Base-by-base conservation (phyloP, 345 rosid species). In the Euclidium syriacum region DNA sequence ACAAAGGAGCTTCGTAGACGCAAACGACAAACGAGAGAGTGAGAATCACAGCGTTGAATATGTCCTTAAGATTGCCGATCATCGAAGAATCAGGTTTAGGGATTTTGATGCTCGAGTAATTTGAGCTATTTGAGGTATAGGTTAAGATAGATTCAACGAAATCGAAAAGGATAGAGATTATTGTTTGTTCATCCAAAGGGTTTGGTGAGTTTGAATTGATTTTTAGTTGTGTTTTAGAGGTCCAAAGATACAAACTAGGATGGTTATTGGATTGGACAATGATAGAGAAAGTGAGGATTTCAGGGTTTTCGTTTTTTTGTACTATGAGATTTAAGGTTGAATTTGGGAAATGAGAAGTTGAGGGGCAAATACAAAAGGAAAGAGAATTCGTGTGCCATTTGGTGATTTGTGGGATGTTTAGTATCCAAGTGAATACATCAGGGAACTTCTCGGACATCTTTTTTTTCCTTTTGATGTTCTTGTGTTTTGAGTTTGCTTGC, bases 1-100 rank as follows among this genome's bases (percentile, higher is more conserved):
- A 81, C 0, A 69, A 51, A 2, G 96, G 98, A 32, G 88, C 90
- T 78, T 91, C 95, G 9, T 88, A 88, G 78, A 84, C 75, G 68
- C 88, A 86, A 2, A 88, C 64, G 3, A 91, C 71, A 30, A 88
- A 58, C 0, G 77, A 39, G 8, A 91, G 83, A 19, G 92, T 78
- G 66, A 82, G 73, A 24, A 88, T 80, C 7, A 78, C 78, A 0
- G 80, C 62, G 55, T 88, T 83, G 71, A 91, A 83, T 22, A 85
- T 58, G 59, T 74, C 90, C 63, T 64, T 65, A 25, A 80, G 59
- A 51, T 75, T 46, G 5, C 79, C 17, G 20, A 66, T 52, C 22
- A 41, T 64, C 2, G 58, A 63, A 12, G 55, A 62, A 18, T 58
- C 55, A 0, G 80, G 73, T 22, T 65, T 77, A 3, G 86, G 88